These are phyloP conservation scores for Xylariaceae sp. DNA, from an alignment of 2,329 filamentous ascomycete genomes.

Conservation along the genomic window DNA sequence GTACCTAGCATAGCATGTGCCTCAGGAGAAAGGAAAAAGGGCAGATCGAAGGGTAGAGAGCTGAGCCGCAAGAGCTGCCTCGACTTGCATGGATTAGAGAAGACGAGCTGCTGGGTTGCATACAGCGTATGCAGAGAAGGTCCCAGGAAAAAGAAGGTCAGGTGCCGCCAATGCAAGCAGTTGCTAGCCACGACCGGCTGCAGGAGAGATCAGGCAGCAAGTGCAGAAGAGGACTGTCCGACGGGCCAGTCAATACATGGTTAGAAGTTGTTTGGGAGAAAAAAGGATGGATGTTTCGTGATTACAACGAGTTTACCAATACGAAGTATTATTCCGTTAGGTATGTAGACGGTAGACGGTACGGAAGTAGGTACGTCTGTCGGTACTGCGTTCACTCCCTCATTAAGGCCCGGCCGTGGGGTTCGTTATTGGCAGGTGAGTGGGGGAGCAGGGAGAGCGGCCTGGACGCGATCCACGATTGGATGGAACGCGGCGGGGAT, in stretches of 20 bases:
- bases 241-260: conserved; percentile 4
- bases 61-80: conserved; percentile 11
- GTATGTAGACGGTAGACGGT: too few relatives aligned
- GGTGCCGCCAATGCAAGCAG: conserved; percentile 17
- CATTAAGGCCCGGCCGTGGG: neutral
- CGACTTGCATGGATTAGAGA: conserved; percentile 17
- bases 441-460: neutral
- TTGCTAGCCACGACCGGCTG: conserved; percentile 1
- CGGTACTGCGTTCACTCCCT: neutral
- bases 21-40: conserved; percentile 5
- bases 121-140: conserved; percentile 19
- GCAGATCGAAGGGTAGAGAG: neutral
- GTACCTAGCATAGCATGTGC: conserved; percentile 1
- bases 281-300: neutral
- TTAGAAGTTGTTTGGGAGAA: neutral
- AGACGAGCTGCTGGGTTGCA: neutral
- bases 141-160: conserved; percentile 14
- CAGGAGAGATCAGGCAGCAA: conserved; percentile 3
- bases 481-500: neutral
- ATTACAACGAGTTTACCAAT: neutral
- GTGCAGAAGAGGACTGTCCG: conserved; percentile 1
- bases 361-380: too few relatives aligned
- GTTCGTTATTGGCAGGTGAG: neutral
- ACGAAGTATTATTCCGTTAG: neutral
- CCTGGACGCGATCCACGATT: neutral